A percentile compares a stretch with the other conserved stretches of the same genome.
phyloP scores from a whole-genome alignment of 75 land plant genomes.

The Selaginella tamariscina region DNA sequence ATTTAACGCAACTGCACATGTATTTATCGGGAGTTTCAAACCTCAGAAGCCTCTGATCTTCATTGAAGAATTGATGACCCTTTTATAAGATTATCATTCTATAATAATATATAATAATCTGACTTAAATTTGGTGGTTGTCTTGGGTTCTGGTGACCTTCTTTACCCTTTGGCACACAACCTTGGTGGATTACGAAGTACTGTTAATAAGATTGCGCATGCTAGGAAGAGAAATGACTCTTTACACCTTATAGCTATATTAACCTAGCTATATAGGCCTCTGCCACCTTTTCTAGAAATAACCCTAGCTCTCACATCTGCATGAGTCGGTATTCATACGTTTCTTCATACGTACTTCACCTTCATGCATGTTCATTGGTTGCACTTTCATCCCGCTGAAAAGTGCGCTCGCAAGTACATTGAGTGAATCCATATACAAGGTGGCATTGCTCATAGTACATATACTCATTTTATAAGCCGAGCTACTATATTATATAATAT shows the following conservation, averaged over 20 bases:
- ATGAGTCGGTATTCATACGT: neutral
- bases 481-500: too few species aligned
- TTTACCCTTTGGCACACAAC: neutral
- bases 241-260: neutral
- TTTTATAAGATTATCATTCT: neutral
- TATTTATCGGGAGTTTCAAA: neutral
- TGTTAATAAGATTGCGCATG: neutral
- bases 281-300: neutral
- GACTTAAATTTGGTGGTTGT: neutral
- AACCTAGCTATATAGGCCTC: neutral
- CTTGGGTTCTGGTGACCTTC: neutral
- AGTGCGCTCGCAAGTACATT: neutral
- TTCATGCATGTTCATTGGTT: neutral
- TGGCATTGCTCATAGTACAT: too few species aligned
- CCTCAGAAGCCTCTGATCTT: neutral
- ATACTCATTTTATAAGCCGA: too few species aligned
- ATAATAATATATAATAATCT: neutral
- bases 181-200: conserved; percentile 3
- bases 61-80: neutral
- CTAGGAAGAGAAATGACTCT: neutral
- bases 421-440: too few species aligned
- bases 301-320: neutral
- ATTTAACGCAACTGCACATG: neutral
- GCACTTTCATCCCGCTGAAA: neutral
- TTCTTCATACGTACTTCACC: neutral